phyloP scores from a whole-genome alignment of 345 rosid species.

The Pistacia atlantica region DNA sequence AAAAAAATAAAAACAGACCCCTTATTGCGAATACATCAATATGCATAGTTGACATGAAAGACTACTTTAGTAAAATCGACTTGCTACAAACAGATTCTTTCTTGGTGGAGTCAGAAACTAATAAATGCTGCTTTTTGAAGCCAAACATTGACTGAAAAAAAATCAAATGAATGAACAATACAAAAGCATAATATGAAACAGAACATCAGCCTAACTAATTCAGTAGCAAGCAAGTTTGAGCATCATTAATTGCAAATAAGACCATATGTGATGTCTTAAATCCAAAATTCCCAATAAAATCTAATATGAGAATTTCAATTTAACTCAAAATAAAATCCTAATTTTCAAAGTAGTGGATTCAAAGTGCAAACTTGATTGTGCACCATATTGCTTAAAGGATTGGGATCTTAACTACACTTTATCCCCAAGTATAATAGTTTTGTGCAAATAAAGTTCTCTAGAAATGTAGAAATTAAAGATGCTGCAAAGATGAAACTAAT shows the following conservation, averaged over 20 bases:
- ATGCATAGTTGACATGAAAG: neutral
- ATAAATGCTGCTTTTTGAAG: no score
- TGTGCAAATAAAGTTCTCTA: neutral
- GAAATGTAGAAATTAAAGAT: no score
- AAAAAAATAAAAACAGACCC: neutral
- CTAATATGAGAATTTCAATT: neutral
- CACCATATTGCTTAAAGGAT: no score
- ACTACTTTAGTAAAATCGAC: neutral
- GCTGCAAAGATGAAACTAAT: no score
- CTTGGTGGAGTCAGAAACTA: no score
- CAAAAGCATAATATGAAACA: no score
- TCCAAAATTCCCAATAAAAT: neutral
- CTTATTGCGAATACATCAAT: neutral
- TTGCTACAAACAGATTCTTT: no score
- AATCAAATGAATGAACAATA: no score
- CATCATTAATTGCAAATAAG: neutral
- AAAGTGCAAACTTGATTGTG: no score
- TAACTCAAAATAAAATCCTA: neutral
- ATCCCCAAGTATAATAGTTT: no score
- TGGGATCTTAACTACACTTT: no score
- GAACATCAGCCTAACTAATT: neutral
- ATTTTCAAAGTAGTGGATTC: slow-evolving; percentile 8
- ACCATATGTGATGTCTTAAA: neutral
- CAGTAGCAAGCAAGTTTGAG: neutral
- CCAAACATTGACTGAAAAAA: no score